Evolutionary conservation across 129 eudicot genomes (phyloP).

Genomic region (carrot (Daucus carota)): DNA sequence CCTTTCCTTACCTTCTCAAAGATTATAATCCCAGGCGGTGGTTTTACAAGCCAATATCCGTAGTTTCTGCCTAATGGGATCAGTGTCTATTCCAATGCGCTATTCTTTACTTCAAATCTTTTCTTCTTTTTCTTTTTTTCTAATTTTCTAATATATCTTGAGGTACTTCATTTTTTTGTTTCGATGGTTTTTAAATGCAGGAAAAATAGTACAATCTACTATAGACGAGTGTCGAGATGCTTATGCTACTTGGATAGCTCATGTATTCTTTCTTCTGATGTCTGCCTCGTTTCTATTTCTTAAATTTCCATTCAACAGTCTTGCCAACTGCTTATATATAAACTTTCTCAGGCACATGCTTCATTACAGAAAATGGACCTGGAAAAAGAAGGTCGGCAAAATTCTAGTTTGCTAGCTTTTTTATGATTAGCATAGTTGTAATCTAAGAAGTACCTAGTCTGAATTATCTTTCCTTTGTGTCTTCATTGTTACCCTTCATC

Average conservation of each 20-base stretch:
- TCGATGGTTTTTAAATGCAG: slow-evolving; percentile 28
- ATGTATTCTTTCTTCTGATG: slow-evolving; percentile 31
- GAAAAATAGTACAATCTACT: slow-evolving; percentile 85
- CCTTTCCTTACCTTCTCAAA: neutral
- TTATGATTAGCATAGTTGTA: neutral
- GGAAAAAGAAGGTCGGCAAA: slow-evolving; percentile 48
- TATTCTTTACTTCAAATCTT: neutral
- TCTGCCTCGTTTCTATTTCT: slow-evolving; percentile 8
- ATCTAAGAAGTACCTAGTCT: neutral
- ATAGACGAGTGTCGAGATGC: slow-evolving; percentile 84
- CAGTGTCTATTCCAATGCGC: too few species aligned
- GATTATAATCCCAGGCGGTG: too few species aligned
- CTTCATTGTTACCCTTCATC: neutral
- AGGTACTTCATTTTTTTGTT: neutral
- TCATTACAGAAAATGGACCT: slow-evolving; percentile 52
- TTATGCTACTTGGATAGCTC: slow-evolving; percentile 63
- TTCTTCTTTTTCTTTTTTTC: too few species aligned
- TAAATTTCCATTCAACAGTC: slow-evolving; percentile 4
- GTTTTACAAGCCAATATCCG: too few species aligned
- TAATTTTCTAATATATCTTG: too few species aligned
- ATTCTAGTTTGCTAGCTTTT: neutral
- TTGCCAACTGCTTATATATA: neutral
- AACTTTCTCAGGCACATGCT: slow-evolving; percentile 65
- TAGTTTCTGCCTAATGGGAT: too few species aligned
- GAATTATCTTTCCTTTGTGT: neutral